phyloP scores from a whole-genome alignment of 164 flowering plant genomes.

The Euptelea pleiosperma region DNA sequence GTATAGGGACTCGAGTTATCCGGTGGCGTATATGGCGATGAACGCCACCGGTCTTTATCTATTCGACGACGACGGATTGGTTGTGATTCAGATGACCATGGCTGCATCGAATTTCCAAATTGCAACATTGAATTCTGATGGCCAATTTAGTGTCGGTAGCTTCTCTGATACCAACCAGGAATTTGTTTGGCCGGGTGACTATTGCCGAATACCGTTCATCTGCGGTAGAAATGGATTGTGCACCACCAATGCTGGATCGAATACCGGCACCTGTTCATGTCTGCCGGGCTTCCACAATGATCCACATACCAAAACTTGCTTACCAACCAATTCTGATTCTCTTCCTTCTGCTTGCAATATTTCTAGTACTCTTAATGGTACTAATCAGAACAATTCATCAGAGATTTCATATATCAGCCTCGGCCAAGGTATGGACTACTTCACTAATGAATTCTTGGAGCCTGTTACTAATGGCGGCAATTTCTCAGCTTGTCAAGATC shows the following conservation, averaged over 20 bases:
- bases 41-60: slow-evolving; percentile 61
- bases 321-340: slow-evolving; percentile 36
- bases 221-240: slow-evolving; percentile 73
- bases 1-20: slow-evolving; percentile 31
- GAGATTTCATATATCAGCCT: slow-evolving; percentile 40
- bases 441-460: slow-evolving; percentile 34
- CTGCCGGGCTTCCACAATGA: slow-evolving; percentile 35
- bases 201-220: slow-evolving; percentile 49
- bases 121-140: slow-evolving; percentile 45
- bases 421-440: slow-evolving; percentile 48
- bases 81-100: slow-evolving; percentile 42
- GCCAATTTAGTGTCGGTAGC: slow-evolving; percentile 46
- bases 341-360: slow-evolving; percentile 44
- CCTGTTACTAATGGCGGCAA: slow-evolving; percentile 32
- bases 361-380: slow-evolving; percentile 4
- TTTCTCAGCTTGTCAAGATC: slow-evolving; percentile 44
- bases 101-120: slow-evolving; percentile 40
- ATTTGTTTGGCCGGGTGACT: slow-evolving; percentile 42
- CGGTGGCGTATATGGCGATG: slow-evolving; percentile 38
- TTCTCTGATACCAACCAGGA: slow-evolving; percentile 31
- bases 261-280: slow-evolving; percentile 51
- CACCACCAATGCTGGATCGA: slow-evolving; percentile 16
- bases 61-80: slow-evolving; percentile 36
- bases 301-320: slow-evolving; percentile 33
- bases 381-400: slow-evolving; percentile 27